These are phyloP conservation scores for Pseudogymnoascus sp. DNA, from an alignment of 2,329 filamentous ascomycete genomes.

Conservation along the genomic window DNA sequence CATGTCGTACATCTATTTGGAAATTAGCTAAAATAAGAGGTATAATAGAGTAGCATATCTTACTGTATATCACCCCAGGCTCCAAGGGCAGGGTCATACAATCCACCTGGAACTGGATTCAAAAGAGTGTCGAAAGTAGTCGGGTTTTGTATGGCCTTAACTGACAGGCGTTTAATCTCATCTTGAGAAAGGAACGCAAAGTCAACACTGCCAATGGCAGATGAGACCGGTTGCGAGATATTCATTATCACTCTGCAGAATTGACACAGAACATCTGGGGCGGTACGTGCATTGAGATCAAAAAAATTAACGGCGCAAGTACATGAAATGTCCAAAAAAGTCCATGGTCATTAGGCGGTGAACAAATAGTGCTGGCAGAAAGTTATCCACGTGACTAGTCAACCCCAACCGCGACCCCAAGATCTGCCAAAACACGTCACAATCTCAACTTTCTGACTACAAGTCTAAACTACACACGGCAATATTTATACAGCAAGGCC, in stretches of 20 bases:
- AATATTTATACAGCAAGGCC: background rate
- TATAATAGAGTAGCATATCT: slow-evolving; percentile 27
- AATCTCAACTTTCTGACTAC: background rate
- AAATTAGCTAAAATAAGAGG: slow-evolving; percentile 15
- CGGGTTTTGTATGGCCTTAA: slow-evolving; percentile 87
- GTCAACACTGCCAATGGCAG: slow-evolving; percentile 76
- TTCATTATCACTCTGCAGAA: slow-evolving; percentile 43
- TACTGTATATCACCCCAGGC: slow-evolving; percentile 81
- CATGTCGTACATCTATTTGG: slow-evolving; percentile 75
- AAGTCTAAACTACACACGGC: background rate
- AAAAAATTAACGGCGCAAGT: slow-evolving; percentile 8
- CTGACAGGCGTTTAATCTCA: slow-evolving; percentile 83
- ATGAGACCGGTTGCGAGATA: slow-evolving; percentile 72
- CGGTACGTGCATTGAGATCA: slow-evolving; percentile 9
- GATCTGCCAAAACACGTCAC: slow-evolving; percentile 4
- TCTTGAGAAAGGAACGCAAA: slow-evolving; percentile 75
- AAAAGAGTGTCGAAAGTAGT: slow-evolving; percentile 89
- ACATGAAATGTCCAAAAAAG: slow-evolving; percentile 9
- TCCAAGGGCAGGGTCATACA: slow-evolving; percentile 87
- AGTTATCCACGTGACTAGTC: slow-evolving; percentile 1
- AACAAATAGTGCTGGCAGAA: slow-evolving; percentile 5
- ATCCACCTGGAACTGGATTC: slow-evolving; percentile 79
- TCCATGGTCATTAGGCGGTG: slow-evolving; percentile 10
- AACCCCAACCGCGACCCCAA: slow-evolving; percentile 3
- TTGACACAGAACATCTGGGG: slow-evolving; percentile 10